Evolutionary conservation across 257 asterid genomes (phyloP).

Genomic region (Primulina eburnea): DNA sequence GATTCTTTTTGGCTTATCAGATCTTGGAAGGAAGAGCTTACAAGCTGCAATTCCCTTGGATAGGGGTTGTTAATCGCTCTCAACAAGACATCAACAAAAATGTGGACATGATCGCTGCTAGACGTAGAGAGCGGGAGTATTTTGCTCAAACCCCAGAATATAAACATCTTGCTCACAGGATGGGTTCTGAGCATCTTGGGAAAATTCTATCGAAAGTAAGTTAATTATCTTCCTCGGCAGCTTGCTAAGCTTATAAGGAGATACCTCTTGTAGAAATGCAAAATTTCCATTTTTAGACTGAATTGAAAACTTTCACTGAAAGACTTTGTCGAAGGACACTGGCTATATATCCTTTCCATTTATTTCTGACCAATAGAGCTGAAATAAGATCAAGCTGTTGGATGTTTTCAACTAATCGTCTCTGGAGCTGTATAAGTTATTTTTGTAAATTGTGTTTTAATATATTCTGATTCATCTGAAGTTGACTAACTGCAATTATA

Average conservation of each 20-base stretch:
- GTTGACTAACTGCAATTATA: slow-evolving; percentile 6
- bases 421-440: not conserved
- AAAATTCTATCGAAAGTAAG: slow-evolving; percentile 89
- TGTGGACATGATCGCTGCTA: slow-evolving; percentile 96
- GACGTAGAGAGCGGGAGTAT: slow-evolving; percentile 90
- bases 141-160: slow-evolving; percentile 89
- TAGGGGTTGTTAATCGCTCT: slow-evolving; percentile 96
- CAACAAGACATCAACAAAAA: slow-evolving; percentile 93
- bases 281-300: slow-evolving; percentile 1
- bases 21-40: slow-evolving; percentile 89
- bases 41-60: slow-evolving; percentile 95
- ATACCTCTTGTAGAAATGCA: slow-evolving; percentile 14
- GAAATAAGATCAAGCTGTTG: not conserved
- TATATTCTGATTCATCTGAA: slow-evolving; percentile 11
- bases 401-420: slow-evolving; percentile 7
- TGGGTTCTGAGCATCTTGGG: slow-evolving; percentile 99
- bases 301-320: too few relatives aligned
- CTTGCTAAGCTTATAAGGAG: slow-evolving; percentile 1
- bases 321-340: not conserved
- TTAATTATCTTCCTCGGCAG: not conserved
- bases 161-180: slow-evolving; percentile 75
- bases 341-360: slow-evolving; percentile 1
- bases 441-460: slow-evolving; percentile 1
- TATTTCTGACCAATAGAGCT: slow-evolving; percentile 10
- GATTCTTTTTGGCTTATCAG: slow-evolving; percentile 39